phyloP scores from a whole-genome alignment of 768 basidiomycete species.

The Sporobolomyces roseus region DNA sequence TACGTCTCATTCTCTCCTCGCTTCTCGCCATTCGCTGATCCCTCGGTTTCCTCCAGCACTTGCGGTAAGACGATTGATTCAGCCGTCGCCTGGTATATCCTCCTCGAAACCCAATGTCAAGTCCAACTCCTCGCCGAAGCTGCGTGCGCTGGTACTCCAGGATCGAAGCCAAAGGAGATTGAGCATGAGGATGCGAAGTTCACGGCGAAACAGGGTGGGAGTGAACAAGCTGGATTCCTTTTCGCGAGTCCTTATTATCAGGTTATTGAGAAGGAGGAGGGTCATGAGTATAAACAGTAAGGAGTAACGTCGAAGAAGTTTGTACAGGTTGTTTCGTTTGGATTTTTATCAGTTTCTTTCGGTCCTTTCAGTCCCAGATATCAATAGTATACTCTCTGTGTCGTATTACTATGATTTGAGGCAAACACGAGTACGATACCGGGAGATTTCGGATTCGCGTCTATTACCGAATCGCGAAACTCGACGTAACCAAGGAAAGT shows the following conservation, averaged over 20 bases:
- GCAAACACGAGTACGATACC: too few relatives aligned
- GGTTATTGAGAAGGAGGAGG: conserved; percentile 16
- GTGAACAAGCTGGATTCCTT: conserved; percentile 20
- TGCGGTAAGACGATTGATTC: conserved; percentile 29
- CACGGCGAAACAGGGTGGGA: conserved; percentile 29
- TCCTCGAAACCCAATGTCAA: conserved; percentile 53
- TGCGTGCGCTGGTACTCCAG: conserved; percentile 48
- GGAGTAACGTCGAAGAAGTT: background rate
- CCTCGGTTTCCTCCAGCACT: conserved; percentile 10
- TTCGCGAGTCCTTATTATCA: conserved; percentile 25
- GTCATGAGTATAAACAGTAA: conserved; percentile 16
- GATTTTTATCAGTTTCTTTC: background rate
- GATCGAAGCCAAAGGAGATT: conserved; percentile 44
- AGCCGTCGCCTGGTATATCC: conserved; percentile 29
- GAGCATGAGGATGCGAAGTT: conserved; percentile 43
- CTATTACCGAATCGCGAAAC: too few relatives aligned
- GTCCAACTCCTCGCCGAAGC: conserved; percentile 55
- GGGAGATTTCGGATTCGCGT: too few relatives aligned
- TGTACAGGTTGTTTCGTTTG: background rate
- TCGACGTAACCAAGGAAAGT: too few relatives aligned
- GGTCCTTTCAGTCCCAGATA: too few relatives aligned
- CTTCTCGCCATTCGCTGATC: background rate
- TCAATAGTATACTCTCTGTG: too few relatives aligned
- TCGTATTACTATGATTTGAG: too few relatives aligned
- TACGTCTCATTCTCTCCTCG: conserved; percentile 16